Evolutionary conservation across 1,139 yeast genomes (phyloP).

Genomic region (Lodderomyces metapsilosis): DNA sequence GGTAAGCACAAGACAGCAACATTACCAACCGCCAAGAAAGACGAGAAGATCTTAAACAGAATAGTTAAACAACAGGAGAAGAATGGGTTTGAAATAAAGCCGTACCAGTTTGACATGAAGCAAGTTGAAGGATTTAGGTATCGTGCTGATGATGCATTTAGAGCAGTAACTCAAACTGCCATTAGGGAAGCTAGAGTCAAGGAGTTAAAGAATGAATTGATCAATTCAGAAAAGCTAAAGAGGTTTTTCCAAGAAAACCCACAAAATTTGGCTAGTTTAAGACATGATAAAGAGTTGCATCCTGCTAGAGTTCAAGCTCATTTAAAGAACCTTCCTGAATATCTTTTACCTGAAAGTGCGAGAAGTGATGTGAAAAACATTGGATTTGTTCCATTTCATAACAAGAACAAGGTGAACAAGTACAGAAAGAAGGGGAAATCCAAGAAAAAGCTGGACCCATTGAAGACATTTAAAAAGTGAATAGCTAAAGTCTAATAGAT

Average conservation of each 20-base stretch:
- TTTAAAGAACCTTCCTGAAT: constrained; percentile 89
- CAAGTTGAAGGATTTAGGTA: constrained; percentile 96
- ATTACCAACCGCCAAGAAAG: constrained; percentile 68
- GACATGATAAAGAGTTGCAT: constrained; percentile 90
- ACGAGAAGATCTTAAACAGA: constrained; percentile 79
- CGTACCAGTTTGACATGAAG: constrained; percentile 87
- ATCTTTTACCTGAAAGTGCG: constrained; percentile 80
- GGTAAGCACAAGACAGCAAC: constrained; percentile 88
- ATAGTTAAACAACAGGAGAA: constrained; percentile 76
- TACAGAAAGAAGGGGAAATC: constrained; percentile 36
- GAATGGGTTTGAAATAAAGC: constrained; percentile 69
- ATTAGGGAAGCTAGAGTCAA: constrained; percentile 91
- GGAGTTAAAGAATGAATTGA: constrained; percentile 83
- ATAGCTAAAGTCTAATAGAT: too few species aligned
- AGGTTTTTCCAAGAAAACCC: constrained; percentile 98
- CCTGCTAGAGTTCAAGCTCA: constrained; percentile 82
- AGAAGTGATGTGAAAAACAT: constrained; percentile 57
- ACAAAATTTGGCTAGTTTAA: constrained; percentile 82
- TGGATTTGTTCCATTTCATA: constrained; percentile 75
- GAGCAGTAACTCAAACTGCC: constrained; percentile 88
- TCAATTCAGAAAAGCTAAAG: constrained; percentile 86
- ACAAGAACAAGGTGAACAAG: constrained; percentile 49
- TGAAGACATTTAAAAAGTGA: constrained; percentile 47
- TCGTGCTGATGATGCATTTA: constrained; percentile 95
- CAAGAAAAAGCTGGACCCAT: constrained; percentile 61